Evolutionary conservation across 345 rosid genomes (phyloP).

Genomic region (Pistacia atlantica): DNA sequence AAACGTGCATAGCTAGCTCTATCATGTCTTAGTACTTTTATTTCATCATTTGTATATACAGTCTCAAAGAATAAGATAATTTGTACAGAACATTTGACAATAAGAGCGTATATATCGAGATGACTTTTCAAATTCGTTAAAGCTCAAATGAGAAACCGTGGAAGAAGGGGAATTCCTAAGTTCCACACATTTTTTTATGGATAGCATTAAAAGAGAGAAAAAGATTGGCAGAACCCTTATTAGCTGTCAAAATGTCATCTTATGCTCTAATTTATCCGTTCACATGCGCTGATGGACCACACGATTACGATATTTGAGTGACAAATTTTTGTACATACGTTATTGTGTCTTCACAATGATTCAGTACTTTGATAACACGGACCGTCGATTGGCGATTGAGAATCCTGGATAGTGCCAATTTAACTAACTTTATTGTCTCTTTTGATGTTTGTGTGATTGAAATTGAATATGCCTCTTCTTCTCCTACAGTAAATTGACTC

Average conservation of each 20-base stretch:
- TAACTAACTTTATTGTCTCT: background rate
- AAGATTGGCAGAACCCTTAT: constrained; percentile 15
- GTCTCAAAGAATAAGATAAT: no score
- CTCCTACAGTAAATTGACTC: background rate
- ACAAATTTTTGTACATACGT: background rate
- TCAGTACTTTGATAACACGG: no score
- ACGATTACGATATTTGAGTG: background rate
- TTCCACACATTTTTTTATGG: constrained; percentile 35
- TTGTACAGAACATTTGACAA: no score
- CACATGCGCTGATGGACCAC: constrained; percentile 36
- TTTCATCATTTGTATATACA: no score
- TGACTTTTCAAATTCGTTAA: background rate
- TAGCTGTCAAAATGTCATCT: constrained; percentile 54
- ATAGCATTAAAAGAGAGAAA: constrained; percentile 6
- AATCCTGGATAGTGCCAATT: background rate
- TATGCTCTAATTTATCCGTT: constrained; percentile 20
- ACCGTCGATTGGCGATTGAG: background rate
- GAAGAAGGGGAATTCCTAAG: constrained; percentile 33
- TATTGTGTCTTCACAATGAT: background rate
- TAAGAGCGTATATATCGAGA: background rate
- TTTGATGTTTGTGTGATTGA: background rate
- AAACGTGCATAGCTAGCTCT: no score
- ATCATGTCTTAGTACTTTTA: no score
- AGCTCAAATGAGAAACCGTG: constrained; percentile 6
- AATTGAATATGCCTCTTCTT: background rate